Evolutionary conservation across 2,329 filamentous ascomycete species (phyloP), one percentile per base, ranked within the genome.

Genomic region (Fragosphaeria purpurea): DNA sequence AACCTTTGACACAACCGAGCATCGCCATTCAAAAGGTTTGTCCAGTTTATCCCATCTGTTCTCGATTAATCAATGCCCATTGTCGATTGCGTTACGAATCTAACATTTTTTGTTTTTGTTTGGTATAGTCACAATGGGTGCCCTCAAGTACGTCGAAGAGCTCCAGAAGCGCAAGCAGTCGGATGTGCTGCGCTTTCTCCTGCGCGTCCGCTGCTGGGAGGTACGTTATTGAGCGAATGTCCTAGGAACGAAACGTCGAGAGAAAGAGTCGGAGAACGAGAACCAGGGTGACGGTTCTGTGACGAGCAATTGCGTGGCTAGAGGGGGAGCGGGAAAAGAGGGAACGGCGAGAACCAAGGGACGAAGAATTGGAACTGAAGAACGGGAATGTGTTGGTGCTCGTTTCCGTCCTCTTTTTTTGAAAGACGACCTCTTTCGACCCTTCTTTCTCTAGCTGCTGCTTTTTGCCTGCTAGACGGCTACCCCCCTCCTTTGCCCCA

Each of bases 91-190:
- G 30, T 22, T 10, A 46, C 13, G 30, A 50, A 59, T 58, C 60
- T 63, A 55, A 62, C 56, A n/a, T 34, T 30, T 32, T 35, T 31
- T 47, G 54, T 45, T 30, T 47, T 50, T 33, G 43, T 47, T 33
- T 47, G 22, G 22, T 57, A 63, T 62, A 79, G 76, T 68, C 71
- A 80, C 91, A 83, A 96, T 96, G 93, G 93, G 93, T 87, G 91
- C 91, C 81, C 88, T 96, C 76, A 98, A 98, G 81, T 98, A 95
- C 82, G 88, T 98, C 79, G 94, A 98, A 85, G 93, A 98, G 84
- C 86, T 98, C 80, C 89, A 96, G 77, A 97, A 98, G 89, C 96
- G 95, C 88, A 98, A 98, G 89, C 93, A 98, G 86, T 95, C 88
- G 75, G 93, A 98, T 83, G 86, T 98, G 71, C 88, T 97, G 80